Base-by-base conservation (phyloP, 179 eudicot genomes). In the Beta macrorhiza region DNA sequence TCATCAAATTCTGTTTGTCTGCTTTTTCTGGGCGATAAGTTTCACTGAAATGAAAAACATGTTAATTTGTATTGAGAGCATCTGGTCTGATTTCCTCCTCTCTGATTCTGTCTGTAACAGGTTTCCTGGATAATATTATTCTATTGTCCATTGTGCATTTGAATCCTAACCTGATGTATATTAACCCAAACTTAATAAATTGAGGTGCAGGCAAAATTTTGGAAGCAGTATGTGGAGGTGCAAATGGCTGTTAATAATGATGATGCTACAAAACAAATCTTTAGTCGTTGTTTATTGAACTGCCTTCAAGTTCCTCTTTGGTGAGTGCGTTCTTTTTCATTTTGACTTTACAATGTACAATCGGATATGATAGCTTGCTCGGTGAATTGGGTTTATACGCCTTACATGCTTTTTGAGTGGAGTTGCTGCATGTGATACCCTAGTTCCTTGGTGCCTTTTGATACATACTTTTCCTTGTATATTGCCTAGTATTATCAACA, bases 171-270 rank as follows among this genome's bases (percentile, higher is more conserved):
- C 51, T 15, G 11, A 53, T 42, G 29, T 52, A 25, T 68, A n/a
- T 65, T 53, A 11, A 53, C 44, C 1, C 62, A 19, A 59, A 61
- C 8, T 76, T 56, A 73, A 25, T 67, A 12, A 62, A 5, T 57
- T 65, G 59, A 29, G 63, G 64, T 65, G 51, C 77, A 96, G 99
- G 99, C 97, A 32, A 96, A 90, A 79, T 96, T 88, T 89, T 96
- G 99, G 99, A 96, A 94, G 92, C 99, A 92, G 83, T 96, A 94
- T 90, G 99, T 92, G 86, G 99, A 96, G 84, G 99, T 97, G 82
- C 89, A 92, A 80, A 92, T 94, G 97, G 93, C 91, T 80, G 93
- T 83, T 53, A 91, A 92, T 83, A 94, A 96, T 84, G 96, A 94
- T 77, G 99, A 96, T 83, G 98, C 97, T 32, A 90, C 91, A 69